A percentile compares a stretch with the other conserved stretches of the same genome.
These are phyloP conservation scores for Stemphylium beticola DNA, from an alignment of 2,329 filamentous ascomycete species.

Conservation along the genomic window DNA sequence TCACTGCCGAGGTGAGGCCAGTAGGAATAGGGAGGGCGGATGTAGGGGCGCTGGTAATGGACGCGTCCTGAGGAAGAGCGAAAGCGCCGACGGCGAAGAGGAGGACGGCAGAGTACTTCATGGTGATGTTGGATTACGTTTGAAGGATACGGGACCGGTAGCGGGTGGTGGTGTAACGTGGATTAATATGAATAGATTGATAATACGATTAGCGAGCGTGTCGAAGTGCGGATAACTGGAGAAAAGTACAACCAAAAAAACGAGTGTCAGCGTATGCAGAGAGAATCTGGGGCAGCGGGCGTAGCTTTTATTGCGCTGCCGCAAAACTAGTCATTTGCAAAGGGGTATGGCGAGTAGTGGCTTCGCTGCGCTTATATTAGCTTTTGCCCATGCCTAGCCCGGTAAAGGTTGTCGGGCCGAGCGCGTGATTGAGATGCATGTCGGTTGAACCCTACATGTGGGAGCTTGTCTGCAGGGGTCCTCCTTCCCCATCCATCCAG, in stretches of 20 bases:
- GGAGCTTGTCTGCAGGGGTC: constrained; percentile 26
- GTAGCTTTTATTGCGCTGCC: constrained; percentile 17
- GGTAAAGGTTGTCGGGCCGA: constrained; percentile 11
- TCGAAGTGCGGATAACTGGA: constrained; percentile 11
- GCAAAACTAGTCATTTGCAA: constrained; percentile 9
- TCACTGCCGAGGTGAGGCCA: constrained; percentile 36
- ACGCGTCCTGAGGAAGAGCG: constrained; percentile 50
- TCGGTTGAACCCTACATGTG: constrained; percentile 26
- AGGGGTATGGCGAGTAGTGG: constrained; percentile 12
- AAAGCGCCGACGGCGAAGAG: constrained; percentile 54
- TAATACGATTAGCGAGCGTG: constrained; percentile 26
- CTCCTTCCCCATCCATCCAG: constrained; percentile 23
- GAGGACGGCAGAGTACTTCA: constrained; percentile 56
- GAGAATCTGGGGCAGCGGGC: constrained; percentile 13
- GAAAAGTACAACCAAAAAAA: constrained; percentile 21
- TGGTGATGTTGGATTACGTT: constrained; percentile 34
- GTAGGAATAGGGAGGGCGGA: constrained; percentile 30
- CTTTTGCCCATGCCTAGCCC: constrained; percentile 6
- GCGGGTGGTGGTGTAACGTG: constrained; percentile 3
- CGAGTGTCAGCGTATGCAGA: constrained; percentile 24
- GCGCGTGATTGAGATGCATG: constrained; percentile 17
- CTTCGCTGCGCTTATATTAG: constrained; percentile 16
- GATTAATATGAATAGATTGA: constrained; percentile 25
- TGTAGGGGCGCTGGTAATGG: constrained; percentile 46
- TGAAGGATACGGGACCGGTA: constrained; percentile 8